Percentiles rank a stretch among this genome's conserved stretches.
Conservation (phyloP, 2,329 filamentous ascomycete genomes). For the Uncinocarpus reesii region DNA sequence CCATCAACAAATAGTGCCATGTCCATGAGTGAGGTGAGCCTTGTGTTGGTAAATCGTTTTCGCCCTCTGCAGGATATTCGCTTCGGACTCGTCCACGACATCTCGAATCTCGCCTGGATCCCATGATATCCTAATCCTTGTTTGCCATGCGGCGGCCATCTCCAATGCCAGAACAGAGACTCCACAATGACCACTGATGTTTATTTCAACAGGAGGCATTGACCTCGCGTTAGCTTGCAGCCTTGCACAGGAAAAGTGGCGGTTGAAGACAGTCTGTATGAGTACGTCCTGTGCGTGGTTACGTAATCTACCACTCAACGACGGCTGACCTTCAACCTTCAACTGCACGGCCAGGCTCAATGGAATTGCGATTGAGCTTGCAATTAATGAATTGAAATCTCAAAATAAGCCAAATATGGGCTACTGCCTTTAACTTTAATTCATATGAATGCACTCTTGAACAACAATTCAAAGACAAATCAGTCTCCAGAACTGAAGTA, state of each 20-base stretch:
- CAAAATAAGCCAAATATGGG: not conserved
- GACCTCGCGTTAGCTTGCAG: too few relatives aligned
- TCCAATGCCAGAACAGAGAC: constrained; percentile 6
- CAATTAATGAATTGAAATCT: constrained; percentile 9
- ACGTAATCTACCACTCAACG: not conserved
- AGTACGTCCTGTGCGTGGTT: too few relatives aligned
- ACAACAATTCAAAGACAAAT: not conserved
- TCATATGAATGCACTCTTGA: not conserved
- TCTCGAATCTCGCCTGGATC: constrained; percentile 1
- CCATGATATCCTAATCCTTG: constrained; percentile 11
- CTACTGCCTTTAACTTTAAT: constrained; percentile 3
- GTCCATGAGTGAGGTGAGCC: too few relatives aligned
- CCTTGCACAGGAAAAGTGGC: too few relatives aligned
- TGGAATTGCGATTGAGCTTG: constrained; percentile 3
- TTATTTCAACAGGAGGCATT: too few relatives aligned
- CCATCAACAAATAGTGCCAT: too few relatives aligned
- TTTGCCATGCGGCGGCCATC: constrained; percentile 11
- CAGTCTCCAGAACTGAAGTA: constrained; percentile 1
- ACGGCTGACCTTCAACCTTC: not conserved
- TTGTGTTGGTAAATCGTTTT: too few relatives aligned
- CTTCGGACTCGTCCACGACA: constrained; percentile 1
- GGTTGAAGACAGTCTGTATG: too few relatives aligned
- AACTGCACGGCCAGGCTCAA: not conserved
- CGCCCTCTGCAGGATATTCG: too few relatives aligned
- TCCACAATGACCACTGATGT: too few relatives aligned